These are phyloP conservation scores for Hylodesmum podocarpum DNA, from an alignment of 306 rosid species.

Conservation along the genomic window DNA sequence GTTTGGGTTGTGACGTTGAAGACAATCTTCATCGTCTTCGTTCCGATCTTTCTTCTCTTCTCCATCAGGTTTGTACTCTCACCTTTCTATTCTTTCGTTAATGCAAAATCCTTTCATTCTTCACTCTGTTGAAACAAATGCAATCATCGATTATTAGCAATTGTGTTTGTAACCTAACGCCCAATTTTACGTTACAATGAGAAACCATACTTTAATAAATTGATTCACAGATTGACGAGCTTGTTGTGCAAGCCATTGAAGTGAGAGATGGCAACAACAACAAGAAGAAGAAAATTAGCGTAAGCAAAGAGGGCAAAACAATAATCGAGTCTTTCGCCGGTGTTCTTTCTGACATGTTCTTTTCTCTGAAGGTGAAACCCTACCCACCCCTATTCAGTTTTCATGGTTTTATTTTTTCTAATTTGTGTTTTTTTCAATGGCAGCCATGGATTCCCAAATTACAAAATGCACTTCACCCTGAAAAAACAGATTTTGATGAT, in stretches of 20 bases:
- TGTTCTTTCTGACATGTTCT: slow-evolving; percentile 62
- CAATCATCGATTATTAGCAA: neutral
- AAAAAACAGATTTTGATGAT: slow-evolving; percentile 1
- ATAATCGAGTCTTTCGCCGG: slow-evolving; percentile 60
- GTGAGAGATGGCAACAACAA: too few species aligned
- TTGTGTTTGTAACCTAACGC: neutral
- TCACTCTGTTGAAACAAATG: neutral
- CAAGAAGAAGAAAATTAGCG: slow-evolving; percentile 7
- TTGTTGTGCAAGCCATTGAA: slow-evolving; percentile 64
- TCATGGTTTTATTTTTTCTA: neutral
- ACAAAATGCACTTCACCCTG: slow-evolving; percentile 44
- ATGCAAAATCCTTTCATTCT: neutral
- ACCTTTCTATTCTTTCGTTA: neutral
- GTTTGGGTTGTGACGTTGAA: neutral
- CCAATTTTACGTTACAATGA: neutral
- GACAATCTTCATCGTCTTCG: slow-evolving; percentile 49
- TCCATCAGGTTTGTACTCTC: slow-evolving; percentile 49
- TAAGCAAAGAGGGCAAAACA: slow-evolving; percentile 44
- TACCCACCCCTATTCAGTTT: neutral
- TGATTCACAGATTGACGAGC: slow-evolving; percentile 68
- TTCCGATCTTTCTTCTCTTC: slow-evolving; percentile 61
- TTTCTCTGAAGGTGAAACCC: slow-evolving; percentile 68
- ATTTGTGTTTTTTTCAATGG: neutral
- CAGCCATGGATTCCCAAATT: slow-evolving; percentile 87
- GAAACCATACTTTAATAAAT: neutral